Evolutionary conservation across 2,329 filamentous ascomycete genomes (phyloP).

Genomic region (Talaromyces sp.): DNA sequence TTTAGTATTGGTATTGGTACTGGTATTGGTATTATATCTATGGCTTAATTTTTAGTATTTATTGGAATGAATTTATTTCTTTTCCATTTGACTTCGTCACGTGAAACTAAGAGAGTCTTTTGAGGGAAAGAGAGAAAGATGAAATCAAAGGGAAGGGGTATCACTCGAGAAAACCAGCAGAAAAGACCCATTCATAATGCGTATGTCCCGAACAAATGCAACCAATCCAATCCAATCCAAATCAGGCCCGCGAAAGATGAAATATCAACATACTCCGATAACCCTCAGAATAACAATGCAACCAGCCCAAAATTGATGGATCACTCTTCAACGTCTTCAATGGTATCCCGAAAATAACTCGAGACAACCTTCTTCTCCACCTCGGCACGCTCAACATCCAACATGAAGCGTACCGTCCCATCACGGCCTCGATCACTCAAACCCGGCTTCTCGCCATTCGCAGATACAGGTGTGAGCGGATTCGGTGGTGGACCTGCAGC

Average conservation of each 20-base stretch:
- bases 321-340: constrained; percentile 61
- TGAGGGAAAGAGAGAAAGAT: neutral
- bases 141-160: constrained; percentile 11
- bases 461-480: constrained; percentile 48
- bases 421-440: constrained; percentile 54
- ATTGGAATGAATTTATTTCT: neutral
- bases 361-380: constrained; percentile 68
- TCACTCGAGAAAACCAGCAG: constrained; percentile 4
- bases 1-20: neutral
- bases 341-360: constrained; percentile 70
- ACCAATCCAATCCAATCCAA: neutral
- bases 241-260: neutral
- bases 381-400: constrained; percentile 73
- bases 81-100: neutral
- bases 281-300: neutral
- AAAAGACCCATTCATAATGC: neutral
- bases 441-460: constrained; percentile 45
- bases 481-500: constrained; percentile 17
- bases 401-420: constrained; percentile 84
- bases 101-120: neutral
- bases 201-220: neutral
- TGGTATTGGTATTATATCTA: neutral
- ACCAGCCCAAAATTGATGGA: neutral
- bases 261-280: neutral
- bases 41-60: neutral